Evolutionary conservation across 75 land plant species (phyloP).

Genomic region (Chamaecyparis obtusa): DNA sequence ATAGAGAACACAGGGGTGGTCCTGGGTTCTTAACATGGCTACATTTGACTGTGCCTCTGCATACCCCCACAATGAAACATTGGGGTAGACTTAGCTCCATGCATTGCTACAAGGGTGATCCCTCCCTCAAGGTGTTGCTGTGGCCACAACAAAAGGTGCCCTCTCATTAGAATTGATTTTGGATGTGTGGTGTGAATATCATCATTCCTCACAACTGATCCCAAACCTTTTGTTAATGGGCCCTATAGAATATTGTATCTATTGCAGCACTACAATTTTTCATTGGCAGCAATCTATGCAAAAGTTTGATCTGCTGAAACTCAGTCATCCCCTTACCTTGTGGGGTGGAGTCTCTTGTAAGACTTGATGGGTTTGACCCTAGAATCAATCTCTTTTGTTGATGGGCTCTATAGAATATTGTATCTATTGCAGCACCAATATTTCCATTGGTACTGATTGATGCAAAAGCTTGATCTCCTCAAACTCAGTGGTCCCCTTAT

Average conservation of each 20-base stretch:
- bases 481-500: neutral
- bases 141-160: too few relatives aligned
- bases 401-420: neutral
- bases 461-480: neutral
- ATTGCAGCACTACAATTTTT: neutral
- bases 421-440: neutral
- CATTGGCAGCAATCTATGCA: neutral
- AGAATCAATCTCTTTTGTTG: neutral
- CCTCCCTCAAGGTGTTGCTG: too few relatives aligned
- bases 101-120: too few relatives aligned
- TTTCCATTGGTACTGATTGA: neutral
- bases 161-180: too few relatives aligned
- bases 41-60: too few relatives aligned
- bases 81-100: too few relatives aligned
- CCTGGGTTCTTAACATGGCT: too few relatives aligned
- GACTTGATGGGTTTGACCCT: neutral
- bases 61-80: too few relatives aligned
- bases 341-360: neutral
- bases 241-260: neutral
- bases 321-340: neutral
- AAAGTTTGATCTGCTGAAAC: neutral
- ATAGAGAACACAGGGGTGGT: too few relatives aligned
- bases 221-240: neutral
- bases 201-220: too few relatives aligned
- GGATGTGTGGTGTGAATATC: too few relatives aligned